These are phyloP conservation scores for Knoxia roxburghii DNA, from an alignment of 257 asterid genomes.

Conservation along the genomic window DNA sequence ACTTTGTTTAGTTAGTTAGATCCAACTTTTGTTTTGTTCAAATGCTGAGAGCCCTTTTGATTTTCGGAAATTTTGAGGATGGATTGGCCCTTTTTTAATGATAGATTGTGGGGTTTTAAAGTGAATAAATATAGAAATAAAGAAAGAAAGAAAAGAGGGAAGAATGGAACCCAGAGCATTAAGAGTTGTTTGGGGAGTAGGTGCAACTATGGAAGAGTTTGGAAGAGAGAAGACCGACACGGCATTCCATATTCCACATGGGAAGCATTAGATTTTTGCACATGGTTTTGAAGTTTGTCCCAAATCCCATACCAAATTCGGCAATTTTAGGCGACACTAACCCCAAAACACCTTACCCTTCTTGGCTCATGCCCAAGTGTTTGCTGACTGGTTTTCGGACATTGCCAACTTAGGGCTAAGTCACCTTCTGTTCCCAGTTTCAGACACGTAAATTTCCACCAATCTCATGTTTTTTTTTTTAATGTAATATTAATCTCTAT, in stretches of 20 bases:
- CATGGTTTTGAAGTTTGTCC: conserved; percentile 6
- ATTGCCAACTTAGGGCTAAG: conserved; percentile 17
- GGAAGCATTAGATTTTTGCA: conserved; percentile 17
- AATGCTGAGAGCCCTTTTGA: too few species aligned
- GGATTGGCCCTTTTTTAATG: too few species aligned
- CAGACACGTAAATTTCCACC: conserved; percentile 15
- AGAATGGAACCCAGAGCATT: conserved; percentile 4
- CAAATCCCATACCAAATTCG: conserved; percentile 18
- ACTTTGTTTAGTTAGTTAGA: background rate
- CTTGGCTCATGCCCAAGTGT: conserved; percentile 6
- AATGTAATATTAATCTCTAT: too few species aligned
- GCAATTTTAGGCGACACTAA: background rate
- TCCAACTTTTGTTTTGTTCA: background rate
- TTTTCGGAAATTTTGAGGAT: too few species aligned
- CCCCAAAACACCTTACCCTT: conserved; percentile 8
- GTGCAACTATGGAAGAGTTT: background rate
- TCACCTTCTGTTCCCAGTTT: background rate
- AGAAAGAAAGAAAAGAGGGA: background rate
- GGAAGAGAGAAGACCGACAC: conserved; percentile 14
- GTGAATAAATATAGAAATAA: too few species aligned
- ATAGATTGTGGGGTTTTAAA: too few species aligned
- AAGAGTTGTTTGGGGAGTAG: conserved; percentile 10
- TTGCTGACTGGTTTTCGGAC: conserved; percentile 22
- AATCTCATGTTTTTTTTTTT: background rate
- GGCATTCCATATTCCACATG: conserved; percentile 21